These are phyloP conservation scores for Hymenoscyphus fructigenus DNA, from an alignment of 2,329 filamentous ascomycete species.

Conservation along the genomic window DNA sequence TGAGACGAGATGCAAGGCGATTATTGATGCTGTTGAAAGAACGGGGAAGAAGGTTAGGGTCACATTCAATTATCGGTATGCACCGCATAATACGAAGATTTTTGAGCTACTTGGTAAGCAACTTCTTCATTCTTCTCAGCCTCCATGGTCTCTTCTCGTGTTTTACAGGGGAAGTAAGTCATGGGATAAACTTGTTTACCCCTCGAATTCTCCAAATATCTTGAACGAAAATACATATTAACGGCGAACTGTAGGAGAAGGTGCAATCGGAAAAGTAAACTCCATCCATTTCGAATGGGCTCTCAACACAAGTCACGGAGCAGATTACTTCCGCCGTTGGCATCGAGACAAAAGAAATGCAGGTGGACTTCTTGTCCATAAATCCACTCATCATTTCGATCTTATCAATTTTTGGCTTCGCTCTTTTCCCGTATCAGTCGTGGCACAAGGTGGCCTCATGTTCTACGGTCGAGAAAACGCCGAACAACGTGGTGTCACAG, in stretches of 20 bases:
- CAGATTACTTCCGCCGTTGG: constrained; percentile 64
- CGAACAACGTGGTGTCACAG: constrained; percentile 50
- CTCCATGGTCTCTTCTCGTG: too few species aligned
- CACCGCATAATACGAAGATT: constrained; percentile 63
- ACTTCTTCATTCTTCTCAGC: not conserved
- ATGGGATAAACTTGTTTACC: not conserved
- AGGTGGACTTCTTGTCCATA: constrained; percentile 60
- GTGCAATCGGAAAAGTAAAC: constrained; percentile 55
- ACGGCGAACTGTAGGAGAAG: constrained; percentile 37
- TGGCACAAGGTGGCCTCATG: constrained; percentile 56
- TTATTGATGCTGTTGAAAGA: constrained; percentile 53
- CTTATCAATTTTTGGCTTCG: constrained; percentile 63
- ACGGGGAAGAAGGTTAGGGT: constrained; percentile 53
- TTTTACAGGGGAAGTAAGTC: not conserved
- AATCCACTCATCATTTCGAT: constrained; percentile 64
- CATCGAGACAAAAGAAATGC: constrained; percentile 61
- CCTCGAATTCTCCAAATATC: not conserved
- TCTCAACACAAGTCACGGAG: constrained; percentile 60
- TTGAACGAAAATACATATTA: not conserved
- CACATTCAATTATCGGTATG: constrained; percentile 65
- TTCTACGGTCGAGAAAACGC: constrained; percentile 64
- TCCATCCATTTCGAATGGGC: constrained; percentile 64
- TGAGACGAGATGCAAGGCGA: constrained; percentile 51
- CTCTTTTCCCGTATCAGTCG: constrained; percentile 54
- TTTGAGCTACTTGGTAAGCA: constrained; percentile 46